Base-by-base conservation (phyloP, 1,284 basidiomycete genomes). In the Boletus semigastroideus region DNA sequence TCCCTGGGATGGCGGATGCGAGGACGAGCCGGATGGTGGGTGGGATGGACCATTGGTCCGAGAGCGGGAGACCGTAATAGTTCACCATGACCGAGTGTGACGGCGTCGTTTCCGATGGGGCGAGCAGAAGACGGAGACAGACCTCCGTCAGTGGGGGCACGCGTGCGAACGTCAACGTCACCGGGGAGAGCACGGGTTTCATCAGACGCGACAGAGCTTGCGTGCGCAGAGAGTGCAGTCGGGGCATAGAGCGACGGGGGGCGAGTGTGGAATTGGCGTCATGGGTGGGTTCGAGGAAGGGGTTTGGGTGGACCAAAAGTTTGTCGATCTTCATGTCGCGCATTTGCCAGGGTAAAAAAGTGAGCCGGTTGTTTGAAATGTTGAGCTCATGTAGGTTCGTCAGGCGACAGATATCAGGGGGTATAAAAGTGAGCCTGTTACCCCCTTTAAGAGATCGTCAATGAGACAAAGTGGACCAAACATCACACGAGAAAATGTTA, bases 261-360 rank as follows among this genome's bases (percentile, higher is more conserved):
- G 48, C 48, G 9, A 49, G 49, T 12, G 28, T 27, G 8, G 52
- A 16, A 5, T 47, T 39, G 6, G 52, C 49, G 52, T 48, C 56
- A 4, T 33, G 19, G 44, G 30, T 8, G 7, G 75, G 73, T 3
- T 58, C 49, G 8, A 80, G 54, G 65, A 86, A 87, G 0, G 77
- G 82, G 55, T 90, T 90, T 0, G 80, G 79, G 33, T 77, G 66
- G 3, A 87, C 59, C 16, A 63, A 56, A 8, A 88, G 69, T 7
- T 62, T 68, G 11, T 70, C 60, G 1, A 86, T 73, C 11, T 64
- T 72, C 78, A 90, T 78, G 28, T 68, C 58, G 14, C 76, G 64
- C 64, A 91, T 78, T 61, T 90, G 86, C 5, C 83, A 76, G 12
- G 88, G 88, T 0, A 90, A 69, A 63, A 79, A 86, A 46, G 62